Base-by-base conservation (phyloP, 192 early-diverging fungal species). In the Umbelopsis vinacea region DNA sequence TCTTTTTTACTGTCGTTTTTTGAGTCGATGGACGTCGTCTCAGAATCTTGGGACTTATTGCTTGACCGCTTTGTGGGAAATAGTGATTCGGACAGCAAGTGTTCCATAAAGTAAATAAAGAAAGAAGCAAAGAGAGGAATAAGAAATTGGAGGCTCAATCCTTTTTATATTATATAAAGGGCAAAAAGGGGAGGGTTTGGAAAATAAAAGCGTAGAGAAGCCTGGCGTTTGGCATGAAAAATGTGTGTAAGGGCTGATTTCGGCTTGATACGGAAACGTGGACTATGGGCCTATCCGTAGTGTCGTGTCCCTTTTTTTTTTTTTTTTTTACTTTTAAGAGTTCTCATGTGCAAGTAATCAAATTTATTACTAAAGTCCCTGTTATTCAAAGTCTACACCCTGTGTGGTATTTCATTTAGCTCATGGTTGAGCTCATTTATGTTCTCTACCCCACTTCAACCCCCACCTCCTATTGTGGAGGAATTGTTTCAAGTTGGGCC, bases 1-100 rank as follows among this genome's bases (percentile, higher is more conserved):
- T 87, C 83, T 50, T 87, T 80, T 70, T 83, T 83, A 15, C 45
- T 46, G 22, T 63, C 57, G 38, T 40, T 78, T 33, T 45, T 60
- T 11, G 12, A 21, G 37, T 67, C 66, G 19, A 17, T 71, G 75
- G 24, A 81, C 79, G 19, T 45, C 22, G 38, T 63, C 15, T 63
- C 57, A 19, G 33, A 37, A 37, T 63, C 35, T 11, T 35, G 50
- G 37, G 29, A 63, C 33, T 29, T 35, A 29, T 63, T 63, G 26
- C 14, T 63, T 6, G 57, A 29, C 33, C 29, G 57, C 33, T 63
- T 37, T 67, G 72, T 48, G 11, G 72, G 72, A 43, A 73, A 73
- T 35, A 73, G 72, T 40, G 72, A 52, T 33, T 73, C 72, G 37
- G 72, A 67, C 19, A 73, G 52, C 50, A 73, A 19, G 69, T 63